Evolutionary conservation across 2,329 filamentous ascomycete genomes (phyloP), one percentile per base, ranked within the genome.

Genomic region (Aspergillus sp.): DNA sequence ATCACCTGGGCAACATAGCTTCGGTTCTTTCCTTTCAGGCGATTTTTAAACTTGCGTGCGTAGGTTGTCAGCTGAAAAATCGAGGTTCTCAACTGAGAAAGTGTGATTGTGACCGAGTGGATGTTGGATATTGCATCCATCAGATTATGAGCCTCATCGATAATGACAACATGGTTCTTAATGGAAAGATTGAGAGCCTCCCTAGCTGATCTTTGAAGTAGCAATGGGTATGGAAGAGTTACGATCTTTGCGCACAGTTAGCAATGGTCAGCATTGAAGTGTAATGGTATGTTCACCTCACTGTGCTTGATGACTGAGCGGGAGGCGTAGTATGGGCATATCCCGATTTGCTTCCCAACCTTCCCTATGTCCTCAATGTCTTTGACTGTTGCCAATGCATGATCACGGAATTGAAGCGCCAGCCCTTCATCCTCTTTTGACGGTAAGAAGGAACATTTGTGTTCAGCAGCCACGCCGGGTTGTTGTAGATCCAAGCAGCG

Each of bases 321-420:
- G 0, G 91, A 91, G n/a, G 91, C 90, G 66, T 98, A 98, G 64
- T 98, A 98, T 0, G 93, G 91, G 61, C 93, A 98, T 5, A 97
- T 79, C 0, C 83, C 81, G 29, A 96, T 73, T 39, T 83, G 79
- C 56, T 84, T 87, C 4, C 93, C 93, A 1, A 97, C 72, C 10
- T 74, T 73, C 13, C 85, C 84, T 33, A 97, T 74, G 56, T 98
- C 93, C 64, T 98, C 93, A 43, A 98, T 97, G 58, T 98, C 93
- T 2, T 88, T 85, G 6, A 98, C 78, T 0, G 81, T 89, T 1
- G 93, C 90, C 31, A 97, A 71, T 1, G 87, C 80, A 52, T 87
- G 82, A 59, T 97, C 91, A 12, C 90, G 83, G 54, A 98, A 97
- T 39, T 88, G 81, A 43, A 90, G 81, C 0, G 88, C 81, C 27